Conservation (phyloP, 192 early-diverging fungal species). For the Backusella australiensis region DNA sequence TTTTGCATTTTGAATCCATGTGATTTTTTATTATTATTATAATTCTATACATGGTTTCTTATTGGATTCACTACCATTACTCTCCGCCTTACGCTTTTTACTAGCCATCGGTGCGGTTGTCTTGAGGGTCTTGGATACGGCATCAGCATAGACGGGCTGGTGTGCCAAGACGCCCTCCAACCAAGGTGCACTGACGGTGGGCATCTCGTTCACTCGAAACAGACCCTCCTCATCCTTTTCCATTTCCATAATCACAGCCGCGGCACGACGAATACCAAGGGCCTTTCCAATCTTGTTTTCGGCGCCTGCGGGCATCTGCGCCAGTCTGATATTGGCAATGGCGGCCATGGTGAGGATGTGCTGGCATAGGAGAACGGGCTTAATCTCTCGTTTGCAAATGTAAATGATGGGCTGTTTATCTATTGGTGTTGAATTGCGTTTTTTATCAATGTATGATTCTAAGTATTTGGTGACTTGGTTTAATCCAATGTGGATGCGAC, state of each 20-base stretch:
- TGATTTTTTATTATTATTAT: too few species aligned
- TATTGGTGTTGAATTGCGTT: background rate
- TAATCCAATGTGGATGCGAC: slow-evolving; percentile 3
- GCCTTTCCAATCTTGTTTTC: background rate
- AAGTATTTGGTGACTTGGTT: slow-evolving; percentile 18
- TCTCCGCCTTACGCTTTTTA: background rate
- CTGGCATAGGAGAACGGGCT: background rate
- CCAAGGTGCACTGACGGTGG: slow-evolving; percentile 10
- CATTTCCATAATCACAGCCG: background rate
- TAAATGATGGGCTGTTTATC: background rate
- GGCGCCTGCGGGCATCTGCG: background rate
- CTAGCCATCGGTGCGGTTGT: slow-evolving; percentile 5
- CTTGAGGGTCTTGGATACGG: background rate
- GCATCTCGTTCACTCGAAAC: background rate
- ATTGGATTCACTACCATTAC: background rate
- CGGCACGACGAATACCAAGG: background rate
- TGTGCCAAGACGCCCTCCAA: background rate
- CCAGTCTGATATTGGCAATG: background rate
- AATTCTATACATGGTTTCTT: background rate
- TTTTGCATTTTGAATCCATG: background rate
- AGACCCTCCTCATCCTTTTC: background rate
- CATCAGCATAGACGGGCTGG: background rate
- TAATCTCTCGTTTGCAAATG: slow-evolving; percentile 20
- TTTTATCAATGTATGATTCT: slow-evolving; percentile 6
- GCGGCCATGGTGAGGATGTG: slow-evolving; percentile 19